Base-by-base conservation (phyloP, 805 yeast genomes). In the Metschnikowia koreensis region DNA sequence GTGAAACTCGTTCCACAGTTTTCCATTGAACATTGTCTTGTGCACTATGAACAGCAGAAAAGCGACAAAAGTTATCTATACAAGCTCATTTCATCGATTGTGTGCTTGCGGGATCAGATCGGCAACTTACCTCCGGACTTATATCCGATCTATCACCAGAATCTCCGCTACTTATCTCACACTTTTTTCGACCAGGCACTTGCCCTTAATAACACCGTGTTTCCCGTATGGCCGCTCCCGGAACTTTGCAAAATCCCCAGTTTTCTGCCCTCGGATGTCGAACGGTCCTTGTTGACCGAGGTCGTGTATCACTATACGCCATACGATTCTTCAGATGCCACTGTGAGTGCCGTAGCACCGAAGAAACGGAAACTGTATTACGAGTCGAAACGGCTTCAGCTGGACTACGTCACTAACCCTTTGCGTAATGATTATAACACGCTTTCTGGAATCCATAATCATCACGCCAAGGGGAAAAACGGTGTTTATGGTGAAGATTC, bases 61-160 rank as follows among this genome's bases (percentile, higher is more conserved):
- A 13, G 62, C 46, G 55, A 65, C 29, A 58, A 75, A 1, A 59
- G 63, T 26, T 81, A 81, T 57, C 71, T 90, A 41, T 85, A 82
- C 55, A 83, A 82, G 44, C 83, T 87, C 9, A 83, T 92, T 1
- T 89, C 96, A 0, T 90, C 96, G 0, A 78, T 87, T 16, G 96
- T 91, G 3, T 89, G 91, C 31, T 68, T 90, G 47, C 73, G 97
- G 60, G 96, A 87, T 57, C 77, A 84, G 53, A 90, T 87, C 12
- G 98, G 98, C 7, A 80, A 80, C 44, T 66, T 93, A 41, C 94
- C 97, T 1, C 86, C 90, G 0, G 94, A 85, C 61, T 66, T 90
- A 44, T 77, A 87, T 63, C 92, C 94, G 13, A 81, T 88, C 17
- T 89, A 86, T 66, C 74, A 81, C 38, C 85, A 84, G 57, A 80